Evolutionary conservation across 73 alveolate species (phyloP).

Genomic region (Uronychia setigera): DNA sequence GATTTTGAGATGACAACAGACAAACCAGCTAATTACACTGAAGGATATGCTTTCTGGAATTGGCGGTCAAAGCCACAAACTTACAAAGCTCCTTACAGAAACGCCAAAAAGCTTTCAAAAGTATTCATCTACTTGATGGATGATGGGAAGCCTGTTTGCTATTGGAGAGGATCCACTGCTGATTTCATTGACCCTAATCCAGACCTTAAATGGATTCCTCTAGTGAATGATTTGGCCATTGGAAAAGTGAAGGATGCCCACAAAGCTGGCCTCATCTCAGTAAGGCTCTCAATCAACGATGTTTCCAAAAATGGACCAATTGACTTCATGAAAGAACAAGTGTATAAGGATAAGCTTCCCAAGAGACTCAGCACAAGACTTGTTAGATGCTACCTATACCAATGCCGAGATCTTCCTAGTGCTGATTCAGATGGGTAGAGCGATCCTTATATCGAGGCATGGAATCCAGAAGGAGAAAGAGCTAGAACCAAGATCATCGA

Average conservation of each 20-base stretch:
- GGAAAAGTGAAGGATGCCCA: constrained; percentile 52
- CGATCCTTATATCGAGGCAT: constrained; percentile 70
- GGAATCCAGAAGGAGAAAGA: constrained; percentile 38
- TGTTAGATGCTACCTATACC: constrained; percentile 43
- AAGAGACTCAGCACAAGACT: constrained; percentile 26
- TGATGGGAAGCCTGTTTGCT: constrained; percentile 47
- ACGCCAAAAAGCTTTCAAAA: constrained; percentile 22
- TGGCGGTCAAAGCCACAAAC: constrained; percentile 22
- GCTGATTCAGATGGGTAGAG: constrained; percentile 66
- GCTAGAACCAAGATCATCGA: constrained; percentile 45
- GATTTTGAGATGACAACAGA: constrained; percentile 34
- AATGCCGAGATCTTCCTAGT: constrained; percentile 68
- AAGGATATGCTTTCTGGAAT: constrained; percentile 29
- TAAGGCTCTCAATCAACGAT: constrained; percentile 47
- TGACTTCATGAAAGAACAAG: constrained; percentile 23
- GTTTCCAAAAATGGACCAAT: constrained; percentile 13
- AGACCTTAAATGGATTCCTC: constrained; percentile 29
- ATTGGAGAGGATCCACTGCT: constrained; percentile 7
- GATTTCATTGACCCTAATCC: constrained; percentile 50
- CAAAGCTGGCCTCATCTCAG: constrained; percentile 54
- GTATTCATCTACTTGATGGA: constrained; percentile 31
- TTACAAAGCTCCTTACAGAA: constrained; percentile 23
- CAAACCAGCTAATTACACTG: constrained; percentile 1
- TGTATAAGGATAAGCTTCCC: constrained; percentile 39
- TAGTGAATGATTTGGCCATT: constrained; percentile 31